A percentile compares a stretch with the other conserved stretches of the same genome.
phyloP scores from a whole-genome alignment of 305 asterid species.

The Striga hermonthica region DNA sequence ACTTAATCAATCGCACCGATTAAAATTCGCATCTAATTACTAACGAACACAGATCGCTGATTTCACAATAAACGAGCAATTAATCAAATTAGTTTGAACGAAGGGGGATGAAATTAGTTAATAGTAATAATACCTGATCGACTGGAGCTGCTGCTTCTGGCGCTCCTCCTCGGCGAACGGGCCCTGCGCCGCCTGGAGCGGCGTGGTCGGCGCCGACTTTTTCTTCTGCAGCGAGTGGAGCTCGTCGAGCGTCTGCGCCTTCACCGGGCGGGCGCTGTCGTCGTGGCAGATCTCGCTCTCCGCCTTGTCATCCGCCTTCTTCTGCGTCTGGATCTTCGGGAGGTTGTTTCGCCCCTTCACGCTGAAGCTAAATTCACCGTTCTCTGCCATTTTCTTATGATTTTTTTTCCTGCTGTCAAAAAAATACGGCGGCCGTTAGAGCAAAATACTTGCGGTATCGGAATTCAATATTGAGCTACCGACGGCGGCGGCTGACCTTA shows the following conservation, averaged over 20 bases:
- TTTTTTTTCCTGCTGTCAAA: neutral
- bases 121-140: conserved; percentile 53
- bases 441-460: no score
- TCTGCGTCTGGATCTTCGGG: conserved; percentile 72
- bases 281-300: conserved; percentile 62
- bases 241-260: conserved; percentile 76
- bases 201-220: conserved; percentile 81
- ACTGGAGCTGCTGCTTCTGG: conserved; percentile 81
- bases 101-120: no score
- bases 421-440: neutral
- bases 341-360: conserved; percentile 41
- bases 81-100: no score
- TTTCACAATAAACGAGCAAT: no score
- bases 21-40: no score
- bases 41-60: no score
- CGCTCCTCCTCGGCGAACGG: conserved; percentile 63
- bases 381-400: conserved; percentile 38
- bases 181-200: conserved; percentile 46
- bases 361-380: conserved; percentile 59
- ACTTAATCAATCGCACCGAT: no score
- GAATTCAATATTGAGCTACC: no score
- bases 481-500: no score
- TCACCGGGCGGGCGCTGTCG: conserved; percentile 68
- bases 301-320: conserved; percentile 37
- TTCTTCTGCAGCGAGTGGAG: conserved; percentile 89